These are phyloP conservation scores for Calocybe indica DNA, from an alignment of 768 basidiomycete genomes.

Conservation along the genomic window DNA sequence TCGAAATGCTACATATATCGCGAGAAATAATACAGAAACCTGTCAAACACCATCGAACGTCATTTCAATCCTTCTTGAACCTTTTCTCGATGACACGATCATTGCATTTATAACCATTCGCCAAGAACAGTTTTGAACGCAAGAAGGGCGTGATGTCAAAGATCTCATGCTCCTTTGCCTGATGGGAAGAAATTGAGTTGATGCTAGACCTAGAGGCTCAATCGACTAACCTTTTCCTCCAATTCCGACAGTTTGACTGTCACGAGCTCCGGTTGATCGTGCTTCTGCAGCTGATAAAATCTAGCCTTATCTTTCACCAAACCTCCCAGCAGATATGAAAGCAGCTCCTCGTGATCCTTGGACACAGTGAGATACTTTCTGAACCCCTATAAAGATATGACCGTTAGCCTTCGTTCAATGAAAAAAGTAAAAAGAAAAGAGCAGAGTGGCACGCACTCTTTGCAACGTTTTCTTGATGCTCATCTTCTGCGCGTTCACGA, in stretches of 20 bases:
- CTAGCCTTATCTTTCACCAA: slow-evolving; percentile 91
- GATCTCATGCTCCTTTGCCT: slow-evolving; percentile 98
- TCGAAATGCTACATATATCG: not conserved
- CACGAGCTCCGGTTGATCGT: slow-evolving; percentile 74
- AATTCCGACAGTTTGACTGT: slow-evolving; percentile 75
- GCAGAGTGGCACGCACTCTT: slow-evolving; percentile 51
- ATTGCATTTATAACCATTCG: slow-evolving; percentile 83
- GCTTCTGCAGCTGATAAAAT: slow-evolving; percentile 70
- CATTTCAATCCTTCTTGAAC: slow-evolving; percentile 41
- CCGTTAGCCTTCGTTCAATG: not conserved
- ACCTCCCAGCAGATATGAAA: slow-evolving; percentile 91
- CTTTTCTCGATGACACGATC: slow-evolving; percentile 68
- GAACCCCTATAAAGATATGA: slow-evolving; percentile 60
- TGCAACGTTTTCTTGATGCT: slow-evolving; percentile 98
- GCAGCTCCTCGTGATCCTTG: slow-evolving; percentile 91
- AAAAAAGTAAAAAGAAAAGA: not conserved
- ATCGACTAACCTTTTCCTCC: slow-evolving; percentile 69
- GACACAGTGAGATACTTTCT: slow-evolving; percentile 96
- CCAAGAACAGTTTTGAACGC: slow-evolving; percentile 71
- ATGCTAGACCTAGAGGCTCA: not conserved
- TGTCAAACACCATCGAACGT: not conserved
- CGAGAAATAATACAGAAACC: slow-evolving; percentile 14
- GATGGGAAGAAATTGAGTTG: slow-evolving; percentile 4
- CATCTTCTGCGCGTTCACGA: slow-evolving; percentile 96
- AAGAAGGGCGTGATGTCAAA: slow-evolving; percentile 87